phyloP scores from a whole-genome alignment of 768 basidiomycete genomes.

The Leccinum ochraceum region DNA sequence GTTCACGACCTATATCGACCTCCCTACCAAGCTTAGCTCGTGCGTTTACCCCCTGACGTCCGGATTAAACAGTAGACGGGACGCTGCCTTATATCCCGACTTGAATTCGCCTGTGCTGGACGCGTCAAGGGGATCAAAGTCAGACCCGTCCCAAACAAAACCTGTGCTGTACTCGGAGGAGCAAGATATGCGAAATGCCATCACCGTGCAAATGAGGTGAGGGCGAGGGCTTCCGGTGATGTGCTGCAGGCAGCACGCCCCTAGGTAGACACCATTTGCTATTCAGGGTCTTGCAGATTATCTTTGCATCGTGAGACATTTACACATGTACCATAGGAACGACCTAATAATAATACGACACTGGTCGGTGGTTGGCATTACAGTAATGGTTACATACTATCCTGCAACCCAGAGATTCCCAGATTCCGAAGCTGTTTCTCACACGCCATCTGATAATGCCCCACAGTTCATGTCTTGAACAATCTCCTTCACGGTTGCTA shows the following conservation, averaged over 20 bases:
- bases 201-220: not conserved
- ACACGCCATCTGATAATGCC: not conserved
- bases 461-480: not conserved
- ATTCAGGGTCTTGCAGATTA: not conserved
- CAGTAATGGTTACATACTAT: not conserved
- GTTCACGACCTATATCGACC: conserved; percentile 21
- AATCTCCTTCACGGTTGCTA: not conserved
- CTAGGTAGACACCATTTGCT: not conserved
- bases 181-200: not conserved
- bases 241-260: not conserved
- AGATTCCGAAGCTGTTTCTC: not conserved
- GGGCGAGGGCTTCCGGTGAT: not conserved
- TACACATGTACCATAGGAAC: conserved; percentile 1
- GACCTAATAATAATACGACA: not conserved
- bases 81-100: not conserved
- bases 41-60: not conserved
- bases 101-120: not conserved
- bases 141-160: not conserved
- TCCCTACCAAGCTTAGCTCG: conserved; percentile 18
- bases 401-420: not conserved
- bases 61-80: not conserved
- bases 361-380: not conserved
- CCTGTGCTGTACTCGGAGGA: no score
- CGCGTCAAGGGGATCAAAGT: not conserved
- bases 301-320: not conserved